phyloP scores from a whole-genome alignment of 805 yeast species.

The Nematodospora valgi region DNA sequence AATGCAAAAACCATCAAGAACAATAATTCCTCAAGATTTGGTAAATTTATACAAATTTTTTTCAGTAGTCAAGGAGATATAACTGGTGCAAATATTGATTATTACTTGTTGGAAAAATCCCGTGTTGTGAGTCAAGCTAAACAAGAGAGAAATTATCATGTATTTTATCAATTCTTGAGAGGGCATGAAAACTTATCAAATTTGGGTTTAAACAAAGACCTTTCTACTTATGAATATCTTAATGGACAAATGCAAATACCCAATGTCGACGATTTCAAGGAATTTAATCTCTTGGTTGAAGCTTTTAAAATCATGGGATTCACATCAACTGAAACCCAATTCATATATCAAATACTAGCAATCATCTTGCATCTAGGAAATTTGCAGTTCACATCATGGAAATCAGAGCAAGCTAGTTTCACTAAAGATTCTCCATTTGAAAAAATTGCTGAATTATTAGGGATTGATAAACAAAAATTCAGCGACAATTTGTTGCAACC shows the following conservation, averaged over 20 bases:
- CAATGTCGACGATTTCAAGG: conserved; percentile 72
- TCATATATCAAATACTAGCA: conserved; percentile 66
- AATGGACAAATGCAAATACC: conserved; percentile 20
- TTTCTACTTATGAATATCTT: conserved; percentile 52
- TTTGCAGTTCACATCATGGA: conserved; percentile 62
- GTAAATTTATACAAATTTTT: conserved; percentile 88
- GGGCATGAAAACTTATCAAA: conserved; percentile 56
- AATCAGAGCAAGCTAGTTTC: conserved; percentile 73
- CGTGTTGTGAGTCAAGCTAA: conserved; percentile 77
- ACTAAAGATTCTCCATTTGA: conserved; percentile 49
- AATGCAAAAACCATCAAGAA: conserved; percentile 94
- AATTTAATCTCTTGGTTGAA: conserved; percentile 56
- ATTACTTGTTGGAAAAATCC: conserved; percentile 91
- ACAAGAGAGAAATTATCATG: conserved; percentile 87
- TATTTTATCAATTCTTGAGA: conserved; percentile 80
- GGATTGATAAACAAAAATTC: conserved; percentile 50
- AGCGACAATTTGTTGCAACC: conserved; percentile 69
- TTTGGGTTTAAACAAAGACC: conserved; percentile 41
- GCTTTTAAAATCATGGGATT: conserved; percentile 80
- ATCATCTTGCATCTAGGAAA: conserved; percentile 84
- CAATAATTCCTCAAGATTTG: conserved; percentile 93
- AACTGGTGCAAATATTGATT: conserved; percentile 88
- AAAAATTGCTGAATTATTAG: conserved; percentile 58
- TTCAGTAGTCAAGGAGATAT: conserved; percentile 63
- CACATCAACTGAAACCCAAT: conserved; percentile 46